Evolutionary conservation across 768 basidiomycete genomes (phyloP), one percentile per base, ranked within the genome.

Genomic region (Mycena albidolilacea): DNA sequence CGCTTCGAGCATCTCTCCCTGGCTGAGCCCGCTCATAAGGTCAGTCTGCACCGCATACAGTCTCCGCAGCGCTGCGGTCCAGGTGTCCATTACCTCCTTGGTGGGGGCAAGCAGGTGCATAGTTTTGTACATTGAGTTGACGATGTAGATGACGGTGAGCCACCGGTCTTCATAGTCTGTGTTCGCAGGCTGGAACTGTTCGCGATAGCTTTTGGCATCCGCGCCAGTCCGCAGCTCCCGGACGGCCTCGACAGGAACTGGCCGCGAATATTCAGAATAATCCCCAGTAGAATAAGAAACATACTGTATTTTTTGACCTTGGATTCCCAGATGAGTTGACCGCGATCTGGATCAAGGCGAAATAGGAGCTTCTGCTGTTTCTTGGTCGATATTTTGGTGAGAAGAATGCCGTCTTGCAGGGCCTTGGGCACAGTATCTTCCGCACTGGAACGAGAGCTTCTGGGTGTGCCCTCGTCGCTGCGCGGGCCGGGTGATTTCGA

Each of bases 211-310:
- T 21, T 88, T 85, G 1, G 93, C 91, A 41, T 95, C 91, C 6
- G 87, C 78, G 15, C 92, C 94, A 0, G 91, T 87, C 17, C 97
- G 92, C 39, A 98, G 88, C 79, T 97, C 97, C 67, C 95, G 93
- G 81, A 98, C 94, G 75, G 89, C 88, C 79, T 95, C 95, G 77
- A 98, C 92, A 0, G 93, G 90, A 57, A 97, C 97, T 97, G 59
- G 38, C n/a, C n/a, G 46, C 59, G 21, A 44, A 44, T 23, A 48
- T 43, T 76, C 54, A 30, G 69, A 58, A n/a, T n/a, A n/a, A n/a
- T n/a, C n/a, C n/a, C n/a, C n/a, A n/a, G n/a, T n/a, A n/a, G n/a
- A n/a, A n/a, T n/a, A n/a, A n/a, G n/a, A n/a, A n/a, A n/a, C n/a
- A n/a, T 35, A 67, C 58, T 50, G 59, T 41, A 88, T 90, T 61